Evolutionary conservation across 140 eudicot species (phyloP).

Genomic region (Ambrosia hybrid): DNA sequence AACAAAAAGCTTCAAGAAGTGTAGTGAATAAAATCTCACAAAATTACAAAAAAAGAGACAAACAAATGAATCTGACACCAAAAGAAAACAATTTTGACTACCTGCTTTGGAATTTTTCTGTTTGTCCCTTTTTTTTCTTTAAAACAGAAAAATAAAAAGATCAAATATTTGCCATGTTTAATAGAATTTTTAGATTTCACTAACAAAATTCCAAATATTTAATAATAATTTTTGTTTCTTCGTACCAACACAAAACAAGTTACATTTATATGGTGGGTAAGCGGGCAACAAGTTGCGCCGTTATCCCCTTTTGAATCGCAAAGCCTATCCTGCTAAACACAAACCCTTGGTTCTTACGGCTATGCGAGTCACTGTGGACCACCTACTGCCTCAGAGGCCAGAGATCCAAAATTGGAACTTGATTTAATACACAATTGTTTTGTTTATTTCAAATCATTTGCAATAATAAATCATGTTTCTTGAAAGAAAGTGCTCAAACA

Average conservation of each 20-base stretch:
- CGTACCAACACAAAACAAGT: no score
- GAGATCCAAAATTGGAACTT: no score
- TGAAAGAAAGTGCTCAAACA: background rate
- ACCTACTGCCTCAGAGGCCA: no score
- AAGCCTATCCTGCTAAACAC: no score
- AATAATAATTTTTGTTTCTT: no score
- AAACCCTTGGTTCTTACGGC: no score
- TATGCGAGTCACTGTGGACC: no score
- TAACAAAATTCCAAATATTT: background rate
- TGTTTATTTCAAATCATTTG: conserved; percentile 6
- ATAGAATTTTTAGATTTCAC: background rate
- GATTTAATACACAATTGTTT: background rate
- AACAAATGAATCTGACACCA: conserved; percentile 38
- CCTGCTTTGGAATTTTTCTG: conserved; percentile 27
- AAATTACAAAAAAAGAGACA: conserved; percentile 18
- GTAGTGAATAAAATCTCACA: conserved; percentile 18
- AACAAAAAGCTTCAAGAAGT: conserved; percentile 18
- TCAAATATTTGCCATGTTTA: conserved; percentile 1
- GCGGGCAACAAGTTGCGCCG: no score
- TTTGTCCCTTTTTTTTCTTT: conserved; percentile 24
- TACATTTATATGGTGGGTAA: no score
- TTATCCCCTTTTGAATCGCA: no score
- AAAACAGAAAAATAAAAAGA: conserved; percentile 17
- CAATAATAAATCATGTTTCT: background rate
- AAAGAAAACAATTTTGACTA: conserved; percentile 39